These are phyloP conservation scores for Coniochaeta sp. DNA, from an alignment of 2,329 filamentous ascomycete species.

Conservation along the genomic window DNA sequence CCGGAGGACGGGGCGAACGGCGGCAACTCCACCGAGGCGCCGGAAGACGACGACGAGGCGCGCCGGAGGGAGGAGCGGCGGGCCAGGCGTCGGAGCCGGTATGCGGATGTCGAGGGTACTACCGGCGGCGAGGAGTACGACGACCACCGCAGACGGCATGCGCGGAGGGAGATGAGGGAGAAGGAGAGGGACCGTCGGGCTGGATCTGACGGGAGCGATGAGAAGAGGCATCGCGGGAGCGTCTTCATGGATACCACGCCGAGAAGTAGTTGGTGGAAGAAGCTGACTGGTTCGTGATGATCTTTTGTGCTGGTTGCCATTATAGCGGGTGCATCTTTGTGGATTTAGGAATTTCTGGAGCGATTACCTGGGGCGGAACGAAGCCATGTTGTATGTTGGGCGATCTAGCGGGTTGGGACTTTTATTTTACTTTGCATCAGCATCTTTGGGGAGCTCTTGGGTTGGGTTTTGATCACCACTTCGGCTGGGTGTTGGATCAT, in stretches of 20 bases:
- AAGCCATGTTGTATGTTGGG: background rate
- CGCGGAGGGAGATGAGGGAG: conserved; percentile 21
- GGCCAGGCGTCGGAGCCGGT: conserved; percentile 35
- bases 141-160: conserved; percentile 19
- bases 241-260: conserved; percentile 38
- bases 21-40: conserved; percentile 25
- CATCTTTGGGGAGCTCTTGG: background rate
- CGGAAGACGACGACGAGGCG: conserved; percentile 42
- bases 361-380: background rate
- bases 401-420: background rate
- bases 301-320: background rate
- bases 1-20: conserved; percentile 28
- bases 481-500: background rate
- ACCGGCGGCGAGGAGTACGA: conserved; percentile 21
- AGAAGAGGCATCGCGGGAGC: conserved; percentile 30
- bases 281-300: conserved; percentile 29
- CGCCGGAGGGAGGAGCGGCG: conserved; percentile 42
- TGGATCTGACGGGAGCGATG: conserved; percentile 25
- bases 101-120: conserved; percentile 30
- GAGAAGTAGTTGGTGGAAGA: conserved; percentile 54
- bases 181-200: conserved; percentile 12
- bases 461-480: background rate
- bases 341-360: background rate
- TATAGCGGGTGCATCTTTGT: background rate
- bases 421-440: no score